Evolutionary conservation across 148 eudicot species (phyloP).

Genomic region (Cornus florida): DNA sequence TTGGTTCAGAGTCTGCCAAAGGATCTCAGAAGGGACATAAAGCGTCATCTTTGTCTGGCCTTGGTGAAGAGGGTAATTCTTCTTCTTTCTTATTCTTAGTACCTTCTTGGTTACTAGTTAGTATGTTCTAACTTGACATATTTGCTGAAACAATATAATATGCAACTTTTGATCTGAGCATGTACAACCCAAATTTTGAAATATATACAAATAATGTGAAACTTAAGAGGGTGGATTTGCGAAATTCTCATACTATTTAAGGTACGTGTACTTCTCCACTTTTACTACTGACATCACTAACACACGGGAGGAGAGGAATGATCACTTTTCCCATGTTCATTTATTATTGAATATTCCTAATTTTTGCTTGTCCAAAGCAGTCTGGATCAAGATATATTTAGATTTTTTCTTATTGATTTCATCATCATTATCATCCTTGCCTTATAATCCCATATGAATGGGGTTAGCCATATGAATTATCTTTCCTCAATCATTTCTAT

Average conservation of each 20-base stretch:
- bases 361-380: too few relatives aligned
- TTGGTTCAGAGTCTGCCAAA: constrained; percentile 77
- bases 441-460: too few relatives aligned
- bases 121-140: not conserved
- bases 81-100: not conserved
- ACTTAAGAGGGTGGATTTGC: not conserved
- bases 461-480: too few relatives aligned
- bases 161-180: not conserved
- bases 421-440: too few relatives aligned
- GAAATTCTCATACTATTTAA: not conserved
- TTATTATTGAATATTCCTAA: too few relatives aligned
- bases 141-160: too few relatives aligned
- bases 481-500: too few relatives aligned
- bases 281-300: too few relatives aligned
- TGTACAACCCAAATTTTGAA: not conserved
- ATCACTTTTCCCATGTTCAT: too few relatives aligned
- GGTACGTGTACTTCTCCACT: not conserved
- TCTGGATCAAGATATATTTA: too few relatives aligned
- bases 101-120: not conserved
- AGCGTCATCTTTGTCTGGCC: constrained; percentile 91
- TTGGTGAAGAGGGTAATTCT: constrained; percentile 72
- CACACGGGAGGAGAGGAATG: too few relatives aligned
- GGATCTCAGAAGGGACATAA: constrained; percentile 88
- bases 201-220: not conserved
- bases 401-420: not conserved